Conservation (phyloP, 352 stramenopile genomes). For the Phytophthora nicotianae region DNA sequence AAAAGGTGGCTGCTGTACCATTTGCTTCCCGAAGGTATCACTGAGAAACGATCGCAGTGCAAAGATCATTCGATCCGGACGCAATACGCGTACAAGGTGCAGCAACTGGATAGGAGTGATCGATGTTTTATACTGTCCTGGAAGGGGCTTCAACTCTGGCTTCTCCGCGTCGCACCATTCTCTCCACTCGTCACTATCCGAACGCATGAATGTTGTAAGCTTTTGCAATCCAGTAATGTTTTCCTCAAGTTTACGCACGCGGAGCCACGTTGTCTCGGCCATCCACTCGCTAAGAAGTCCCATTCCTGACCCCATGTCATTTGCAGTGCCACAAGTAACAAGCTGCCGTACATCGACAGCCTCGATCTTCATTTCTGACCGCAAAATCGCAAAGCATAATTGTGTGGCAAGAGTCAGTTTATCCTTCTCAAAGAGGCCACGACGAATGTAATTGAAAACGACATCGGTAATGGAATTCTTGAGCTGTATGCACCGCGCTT, state of each 20-base stretch:
- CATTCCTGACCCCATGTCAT: conserved; percentile 70
- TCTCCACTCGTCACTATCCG: conserved; percentile 95
- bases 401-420: conserved; percentile 94
- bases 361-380: conserved; percentile 70
- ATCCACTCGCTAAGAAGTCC: conserved; percentile 94
- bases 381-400: conserved; percentile 92
- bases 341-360: conserved; percentile 77
- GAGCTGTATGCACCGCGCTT: conserved; percentile 56
- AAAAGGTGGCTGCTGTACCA: conserved; percentile 88
- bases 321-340: conserved; percentile 53
- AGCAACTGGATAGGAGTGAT: conserved; percentile 61
- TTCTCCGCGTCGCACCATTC: conserved; percentile 94
- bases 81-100: conserved; percentile 82
- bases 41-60: conserved; percentile 71
- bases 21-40: conserved; percentile 56
- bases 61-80: conserved; percentile 83
- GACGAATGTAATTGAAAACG: conserved; percentile 95
- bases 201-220: conserved; percentile 94
- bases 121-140: conserved; percentile 75
- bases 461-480: conserved; percentile 78
- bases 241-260: conserved; percentile 91
- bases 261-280: conserved; percentile 84
- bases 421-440: conserved; percentile 93
- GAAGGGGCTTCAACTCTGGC: conserved; percentile 90
- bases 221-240: conserved; percentile 87